phyloP scores from a whole-genome alignment of 2,329 filamentous ascomycete species.

The Aureobasidium melanogenum region DNA sequence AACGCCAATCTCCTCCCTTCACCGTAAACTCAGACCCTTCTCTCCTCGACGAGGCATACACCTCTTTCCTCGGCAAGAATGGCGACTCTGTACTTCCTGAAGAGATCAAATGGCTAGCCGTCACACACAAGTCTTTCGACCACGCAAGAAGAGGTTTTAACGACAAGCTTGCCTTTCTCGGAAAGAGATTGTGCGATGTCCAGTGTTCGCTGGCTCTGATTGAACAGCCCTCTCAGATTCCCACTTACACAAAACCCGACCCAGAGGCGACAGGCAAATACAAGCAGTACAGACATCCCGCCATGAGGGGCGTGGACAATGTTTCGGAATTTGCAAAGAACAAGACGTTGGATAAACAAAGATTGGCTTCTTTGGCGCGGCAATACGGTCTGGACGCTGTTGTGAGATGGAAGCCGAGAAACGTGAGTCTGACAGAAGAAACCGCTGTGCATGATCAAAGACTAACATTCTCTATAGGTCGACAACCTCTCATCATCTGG shows the following conservation, averaged over 20 bases:
- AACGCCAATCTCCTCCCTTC: slow-evolving; percentile 51
- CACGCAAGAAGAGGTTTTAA: slow-evolving; percentile 92
- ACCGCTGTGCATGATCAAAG: background rate
- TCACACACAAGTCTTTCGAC: slow-evolving; percentile 98
- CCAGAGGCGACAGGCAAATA: too few relatives aligned
- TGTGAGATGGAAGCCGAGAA: slow-evolving; percentile 78
- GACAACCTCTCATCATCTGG: slow-evolving; percentile 66
- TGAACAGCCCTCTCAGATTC: slow-evolving; percentile 29
- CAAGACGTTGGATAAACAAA: slow-evolving; percentile 54
- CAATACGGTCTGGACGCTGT: slow-evolving; percentile 65
- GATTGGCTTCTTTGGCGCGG: slow-evolving; percentile 58
- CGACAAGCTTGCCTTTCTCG: slow-evolving; percentile 77
- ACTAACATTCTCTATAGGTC: slow-evolving; percentile 35
- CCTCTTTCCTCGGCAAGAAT: slow-evolving; percentile 61
- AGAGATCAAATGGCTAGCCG: slow-evolving; percentile 90
- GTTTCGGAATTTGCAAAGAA: slow-evolving; percentile 54
- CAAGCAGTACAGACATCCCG: slow-evolving; percentile 52
- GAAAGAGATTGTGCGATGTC: slow-evolving; percentile 55
- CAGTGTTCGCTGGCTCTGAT: slow-evolving; percentile 57
- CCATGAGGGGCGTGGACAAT: slow-evolving; percentile 64
- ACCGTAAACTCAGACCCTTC: slow-evolving; percentile 66
- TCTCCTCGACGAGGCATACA: slow-evolving; percentile 69
- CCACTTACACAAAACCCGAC: background rate
- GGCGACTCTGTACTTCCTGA: slow-evolving; percentile 71
- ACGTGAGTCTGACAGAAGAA: slow-evolving; percentile 49